Percentiles rank a stretch among this genome's conserved stretches.
phyloP scores from a whole-genome alignment of 495 filamentous ascomycete species.

The Penicillium diatomitis region DNA sequence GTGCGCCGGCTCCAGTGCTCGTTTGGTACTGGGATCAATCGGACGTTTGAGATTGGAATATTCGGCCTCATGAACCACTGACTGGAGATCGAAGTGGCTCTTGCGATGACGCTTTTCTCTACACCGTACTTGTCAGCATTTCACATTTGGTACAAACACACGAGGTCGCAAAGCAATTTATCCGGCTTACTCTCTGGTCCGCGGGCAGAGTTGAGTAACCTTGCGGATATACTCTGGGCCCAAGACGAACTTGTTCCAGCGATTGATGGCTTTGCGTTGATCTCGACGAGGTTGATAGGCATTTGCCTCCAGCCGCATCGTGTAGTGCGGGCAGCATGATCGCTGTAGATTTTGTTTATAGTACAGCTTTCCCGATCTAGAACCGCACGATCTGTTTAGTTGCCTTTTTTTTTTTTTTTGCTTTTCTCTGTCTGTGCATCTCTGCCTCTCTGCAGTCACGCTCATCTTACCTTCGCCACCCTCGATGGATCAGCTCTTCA shows the following conservation, averaged over 20 bases:
- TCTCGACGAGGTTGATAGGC: constrained; percentile 65
- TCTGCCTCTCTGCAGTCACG: background rate
- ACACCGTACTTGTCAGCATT: background rate
- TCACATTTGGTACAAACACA: background rate
- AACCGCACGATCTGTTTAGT: background rate
- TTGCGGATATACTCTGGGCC: constrained; percentile 70
- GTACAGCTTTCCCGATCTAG: constrained; percentile 65
- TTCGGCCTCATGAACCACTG: constrained; percentile 64
- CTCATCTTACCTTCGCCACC: constrained; percentile 67
- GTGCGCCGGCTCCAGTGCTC: constrained; percentile 63
- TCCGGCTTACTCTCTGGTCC: constrained; percentile 54
- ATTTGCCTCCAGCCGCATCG: constrained; percentile 69
- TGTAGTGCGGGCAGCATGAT: constrained; percentile 95
- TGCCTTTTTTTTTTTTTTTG: too few species aligned
- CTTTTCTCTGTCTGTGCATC: too few species aligned
- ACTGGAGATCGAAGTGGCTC: constrained; percentile 63
- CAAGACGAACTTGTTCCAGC: constrained; percentile 79
- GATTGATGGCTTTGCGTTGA: constrained; percentile 80
- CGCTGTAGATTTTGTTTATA: constrained; percentile 80
- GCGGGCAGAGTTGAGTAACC: constrained; percentile 63
- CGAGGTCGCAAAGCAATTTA: background rate
- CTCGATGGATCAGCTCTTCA: constrained; percentile 71
- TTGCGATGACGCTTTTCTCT: constrained; percentile 66
- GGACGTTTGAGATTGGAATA: constrained; percentile 47
- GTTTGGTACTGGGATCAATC: constrained; percentile 42